Percentiles rank a stretch among this genome's conserved stretches.
Conservation (phyloP, 192 early-diverging fungal genomes). For the Radiomyces spectabilis region DNA sequence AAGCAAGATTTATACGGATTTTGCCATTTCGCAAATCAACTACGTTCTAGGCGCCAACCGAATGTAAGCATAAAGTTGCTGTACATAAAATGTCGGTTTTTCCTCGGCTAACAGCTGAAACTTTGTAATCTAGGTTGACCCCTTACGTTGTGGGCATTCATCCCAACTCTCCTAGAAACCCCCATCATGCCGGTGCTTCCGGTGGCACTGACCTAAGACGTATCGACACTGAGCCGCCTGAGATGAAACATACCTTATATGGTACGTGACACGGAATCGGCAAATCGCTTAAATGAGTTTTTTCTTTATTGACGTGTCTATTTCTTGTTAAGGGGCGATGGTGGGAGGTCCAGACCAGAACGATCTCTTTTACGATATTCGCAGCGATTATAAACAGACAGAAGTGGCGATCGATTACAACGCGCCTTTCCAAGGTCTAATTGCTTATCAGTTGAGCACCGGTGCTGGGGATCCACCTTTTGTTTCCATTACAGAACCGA, state of each 20-base stretch:
- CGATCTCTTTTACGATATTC: conserved; percentile 40
- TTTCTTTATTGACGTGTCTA: too few relatives aligned
- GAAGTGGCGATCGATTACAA: conserved; percentile 54
- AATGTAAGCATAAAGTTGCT: too few relatives aligned
- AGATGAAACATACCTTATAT: conserved; percentile 33
- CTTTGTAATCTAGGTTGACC: conserved; percentile 30
- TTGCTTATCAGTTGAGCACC: conserved; percentile 43
- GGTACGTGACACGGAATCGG: too few relatives aligned
- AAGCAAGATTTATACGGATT: too few relatives aligned
- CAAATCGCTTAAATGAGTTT: neutral
- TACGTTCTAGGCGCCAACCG: too few relatives aligned
- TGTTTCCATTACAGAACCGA: conserved; percentile 34
- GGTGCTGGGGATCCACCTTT: conserved; percentile 34
- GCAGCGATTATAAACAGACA: conserved; percentile 35
- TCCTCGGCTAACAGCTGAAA: too few relatives aligned
- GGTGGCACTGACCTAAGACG: conserved; percentile 39
- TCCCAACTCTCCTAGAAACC: conserved; percentile 46
- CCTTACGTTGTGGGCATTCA: conserved; percentile 53
- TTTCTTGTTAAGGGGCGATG: too few relatives aligned
- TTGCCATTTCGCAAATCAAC: too few relatives aligned
- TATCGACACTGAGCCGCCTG: conserved; percentile 25
- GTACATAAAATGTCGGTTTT: too few relatives aligned
- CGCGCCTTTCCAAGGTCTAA: conserved; percentile 38
- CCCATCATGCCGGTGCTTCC: conserved; percentile 48
- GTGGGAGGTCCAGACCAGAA: conserved; percentile 50